Evolutionary conservation across 345 rosid species (phyloP).

Genomic region (Populus ilicifolia): DNA sequence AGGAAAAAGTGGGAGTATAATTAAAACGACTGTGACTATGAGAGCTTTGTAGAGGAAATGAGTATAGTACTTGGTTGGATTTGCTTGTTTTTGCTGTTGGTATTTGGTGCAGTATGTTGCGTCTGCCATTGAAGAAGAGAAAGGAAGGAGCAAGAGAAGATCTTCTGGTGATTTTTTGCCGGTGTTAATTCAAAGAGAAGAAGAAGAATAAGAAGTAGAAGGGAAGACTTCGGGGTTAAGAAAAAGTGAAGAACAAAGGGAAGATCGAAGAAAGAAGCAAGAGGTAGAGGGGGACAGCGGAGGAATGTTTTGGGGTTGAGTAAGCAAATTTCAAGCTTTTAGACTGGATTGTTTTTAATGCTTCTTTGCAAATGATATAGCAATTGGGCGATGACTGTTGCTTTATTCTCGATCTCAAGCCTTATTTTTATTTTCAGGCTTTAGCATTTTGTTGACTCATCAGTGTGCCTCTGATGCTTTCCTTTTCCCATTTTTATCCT

Average conservation of each 20-base stretch:
- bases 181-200: slow-evolving; percentile 13
- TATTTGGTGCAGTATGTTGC: slow-evolving; percentile 32
- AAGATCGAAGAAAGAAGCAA: background rate
- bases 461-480: background rate
- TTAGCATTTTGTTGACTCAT: slow-evolving; percentile 26
- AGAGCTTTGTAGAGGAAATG: slow-evolving; percentile 66
- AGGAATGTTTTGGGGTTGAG: slow-evolving; percentile 18
- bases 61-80: slow-evolving; percentile 46
- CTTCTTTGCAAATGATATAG: slow-evolving; percentile 13
- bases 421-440: background rate
- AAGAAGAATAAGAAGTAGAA: slow-evolving; percentile 20
- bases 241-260: slow-evolving; percentile 11
- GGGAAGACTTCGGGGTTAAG: slow-evolving; percentile 50
- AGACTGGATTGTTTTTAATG: slow-evolving; percentile 7
- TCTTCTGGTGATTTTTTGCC: slow-evolving; percentile 8
- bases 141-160: slow-evolving; percentile 1
- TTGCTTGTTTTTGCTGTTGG: slow-evolving; percentile 31
- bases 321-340: slow-evolving; percentile 29
- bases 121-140: slow-evolving; percentile 64
- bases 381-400: background rate
- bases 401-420: background rate
- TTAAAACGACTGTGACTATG: slow-evolving; percentile 35
- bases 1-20: slow-evolving; percentile 54
- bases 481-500: background rate
- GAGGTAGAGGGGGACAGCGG: slow-evolving; percentile 14